These are phyloP conservation scores for Acacia confusa DNA, from an alignment of 306 rosid species.

Conservation along the genomic window DNA sequence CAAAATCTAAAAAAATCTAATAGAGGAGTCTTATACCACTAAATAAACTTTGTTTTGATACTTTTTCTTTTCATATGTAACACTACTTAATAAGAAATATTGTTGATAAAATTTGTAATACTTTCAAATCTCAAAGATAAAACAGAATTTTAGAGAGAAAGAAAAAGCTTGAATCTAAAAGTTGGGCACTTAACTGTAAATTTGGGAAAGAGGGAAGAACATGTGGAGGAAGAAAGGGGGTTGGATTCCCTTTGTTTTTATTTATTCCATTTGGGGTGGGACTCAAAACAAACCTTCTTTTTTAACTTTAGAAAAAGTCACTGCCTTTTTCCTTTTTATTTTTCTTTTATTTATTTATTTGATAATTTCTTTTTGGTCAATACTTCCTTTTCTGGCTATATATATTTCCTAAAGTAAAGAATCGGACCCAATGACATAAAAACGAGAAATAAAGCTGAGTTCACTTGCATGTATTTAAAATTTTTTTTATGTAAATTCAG, in stretches of 20 bases:
- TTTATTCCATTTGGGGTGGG: background rate
- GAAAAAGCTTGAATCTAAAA: background rate
- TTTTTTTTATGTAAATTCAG: background rate
- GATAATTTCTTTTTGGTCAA: background rate
- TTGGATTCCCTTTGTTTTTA: background rate
- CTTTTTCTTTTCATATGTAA: too few relatives aligned
- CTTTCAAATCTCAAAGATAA: background rate
- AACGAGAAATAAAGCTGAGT: background rate
- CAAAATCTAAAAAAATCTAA: too few relatives aligned
- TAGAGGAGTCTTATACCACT: too few relatives aligned
- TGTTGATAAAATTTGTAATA: background rate
- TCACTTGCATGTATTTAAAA: background rate
- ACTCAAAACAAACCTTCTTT: background rate
- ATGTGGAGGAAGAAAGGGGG: background rate
- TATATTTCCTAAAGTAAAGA: background rate
- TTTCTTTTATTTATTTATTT: background rate
- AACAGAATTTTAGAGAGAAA: background rate
- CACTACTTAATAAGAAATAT: too few relatives aligned
- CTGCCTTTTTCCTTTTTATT: background rate
- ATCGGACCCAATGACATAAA: background rate
- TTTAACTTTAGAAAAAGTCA: background rate
- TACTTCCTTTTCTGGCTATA: too few relatives aligned
- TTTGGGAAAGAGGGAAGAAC: background rate
- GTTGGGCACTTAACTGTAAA: background rate
- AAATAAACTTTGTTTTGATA: too few relatives aligned